Conservation (phyloP, 2,329 filamentous ascomycete species). For the Paecilomyces sp. region DNA sequence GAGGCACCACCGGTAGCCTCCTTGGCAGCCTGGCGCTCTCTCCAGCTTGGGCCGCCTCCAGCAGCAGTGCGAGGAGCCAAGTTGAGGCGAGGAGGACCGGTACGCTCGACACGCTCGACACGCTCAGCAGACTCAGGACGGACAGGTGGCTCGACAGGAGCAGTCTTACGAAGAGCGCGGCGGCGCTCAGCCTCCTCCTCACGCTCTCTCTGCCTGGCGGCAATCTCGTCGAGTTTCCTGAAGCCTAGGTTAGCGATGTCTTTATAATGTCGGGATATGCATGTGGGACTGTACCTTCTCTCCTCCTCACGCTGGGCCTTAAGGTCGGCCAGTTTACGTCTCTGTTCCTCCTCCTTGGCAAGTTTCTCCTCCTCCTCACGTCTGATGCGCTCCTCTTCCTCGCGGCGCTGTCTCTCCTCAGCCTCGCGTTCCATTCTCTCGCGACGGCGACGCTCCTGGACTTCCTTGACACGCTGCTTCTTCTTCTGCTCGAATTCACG, state of each 20-base stretch:
- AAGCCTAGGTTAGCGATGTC: slow-evolving; percentile 24
- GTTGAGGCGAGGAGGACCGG: slow-evolving; percentile 47
- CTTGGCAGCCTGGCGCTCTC: slow-evolving; percentile 53
- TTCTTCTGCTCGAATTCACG: slow-evolving; percentile 91
- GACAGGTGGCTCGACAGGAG: slow-evolving; percentile 34
- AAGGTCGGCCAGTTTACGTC: slow-evolving; percentile 66
- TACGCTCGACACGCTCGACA: slow-evolving; percentile 34
- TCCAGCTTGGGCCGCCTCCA: slow-evolving; percentile 43
- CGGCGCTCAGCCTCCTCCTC: slow-evolving; percentile 84
- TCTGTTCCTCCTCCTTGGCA: slow-evolving; percentile 70
- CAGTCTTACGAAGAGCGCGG: slow-evolving; percentile 59
- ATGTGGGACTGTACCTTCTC: slow-evolving; percentile 43
- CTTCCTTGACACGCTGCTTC: slow-evolving; percentile 76
- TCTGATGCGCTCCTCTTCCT: slow-evolving; percentile 77
- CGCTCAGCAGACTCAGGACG: slow-evolving; percentile 46
- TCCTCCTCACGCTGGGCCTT: slow-evolving; percentile 53
- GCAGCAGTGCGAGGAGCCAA: slow-evolving; percentile 43
- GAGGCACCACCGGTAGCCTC: slow-evolving; percentile 21
- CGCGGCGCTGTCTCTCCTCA: slow-evolving; percentile 66
- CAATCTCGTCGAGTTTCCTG: slow-evolving; percentile 57
- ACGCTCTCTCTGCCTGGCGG: slow-evolving; percentile 64
- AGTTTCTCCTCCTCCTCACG: slow-evolving; percentile 82
- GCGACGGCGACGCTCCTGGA: slow-evolving; percentile 71
- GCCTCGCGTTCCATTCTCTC: slow-evolving; percentile 83
- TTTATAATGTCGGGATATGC: neutral